A percentile compares a stretch with the other conserved stretches of the same genome.
Conservation (phyloP, 805 yeast species). For the Metschnikowia koreensis region DNA sequence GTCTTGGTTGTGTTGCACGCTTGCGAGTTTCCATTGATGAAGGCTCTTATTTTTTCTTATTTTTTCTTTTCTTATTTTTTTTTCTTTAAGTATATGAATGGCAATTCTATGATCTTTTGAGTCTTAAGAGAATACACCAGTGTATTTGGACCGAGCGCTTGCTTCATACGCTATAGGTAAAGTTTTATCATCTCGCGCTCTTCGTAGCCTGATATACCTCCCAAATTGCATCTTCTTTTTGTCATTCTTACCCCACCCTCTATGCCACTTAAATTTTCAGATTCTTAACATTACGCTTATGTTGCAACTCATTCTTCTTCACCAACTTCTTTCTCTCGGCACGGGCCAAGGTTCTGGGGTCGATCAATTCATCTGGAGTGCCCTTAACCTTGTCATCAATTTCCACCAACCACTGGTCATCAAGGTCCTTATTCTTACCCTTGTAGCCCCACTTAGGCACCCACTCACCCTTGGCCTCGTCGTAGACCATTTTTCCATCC, state of each 20-base stretch:
- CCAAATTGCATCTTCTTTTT: neutral
- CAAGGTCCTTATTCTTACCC: conserved; percentile 85
- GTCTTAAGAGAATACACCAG: neutral
- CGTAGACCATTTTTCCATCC: conserved; percentile 84
- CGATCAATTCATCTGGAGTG: conserved; percentile 60
- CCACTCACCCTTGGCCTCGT: conserved; percentile 92
- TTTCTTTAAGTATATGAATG: no score
- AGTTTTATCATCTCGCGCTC: neutral
- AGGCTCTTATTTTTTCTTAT: no score
- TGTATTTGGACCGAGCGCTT: no score
- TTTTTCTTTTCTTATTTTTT: no score
- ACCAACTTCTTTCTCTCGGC: conserved; percentile 80
- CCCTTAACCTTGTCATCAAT: conserved; percentile 69
- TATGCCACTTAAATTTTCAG: conserved; percentile 7
- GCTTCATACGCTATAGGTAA: neutral
- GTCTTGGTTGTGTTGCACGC: no score
- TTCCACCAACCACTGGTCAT: conserved; percentile 94
- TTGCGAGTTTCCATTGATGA: no score
- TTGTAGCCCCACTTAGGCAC: conserved; percentile 98
- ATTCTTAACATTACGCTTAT: conserved; percentile 69
- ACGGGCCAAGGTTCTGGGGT: conserved; percentile 82
- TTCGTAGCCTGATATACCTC: neutral
- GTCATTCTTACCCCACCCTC: neutral
- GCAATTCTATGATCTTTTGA: neutral
- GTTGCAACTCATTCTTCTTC: conserved; percentile 82